Evolutionary conservation across 1,284 basidiomycete species (phyloP).

Genomic region (Pyrrhoderma noxium): DNA sequence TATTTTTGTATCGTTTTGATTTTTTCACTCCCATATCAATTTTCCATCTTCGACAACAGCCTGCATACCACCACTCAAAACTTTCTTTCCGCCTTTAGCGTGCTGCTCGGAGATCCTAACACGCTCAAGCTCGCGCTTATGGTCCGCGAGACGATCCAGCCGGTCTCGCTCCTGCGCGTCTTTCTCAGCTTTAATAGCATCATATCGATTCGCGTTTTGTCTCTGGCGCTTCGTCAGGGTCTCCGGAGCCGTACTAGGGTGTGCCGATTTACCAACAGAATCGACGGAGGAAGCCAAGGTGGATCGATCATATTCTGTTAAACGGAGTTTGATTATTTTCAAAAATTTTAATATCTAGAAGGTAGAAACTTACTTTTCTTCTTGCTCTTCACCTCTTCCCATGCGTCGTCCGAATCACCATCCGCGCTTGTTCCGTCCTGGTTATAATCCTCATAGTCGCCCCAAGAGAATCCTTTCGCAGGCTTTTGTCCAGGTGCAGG

Average conservation of each 20-base stretch:
- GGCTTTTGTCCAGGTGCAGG: constrained; percentile 49
- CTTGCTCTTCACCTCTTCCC: constrained; percentile 65
- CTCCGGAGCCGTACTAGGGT: constrained; percentile 31
- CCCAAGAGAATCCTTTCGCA: constrained; percentile 62
- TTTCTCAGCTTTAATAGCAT: constrained; percentile 50
- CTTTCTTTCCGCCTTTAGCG: constrained; percentile 25
- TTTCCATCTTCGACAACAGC: constrained; percentile 43
- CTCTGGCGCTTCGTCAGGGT: constrained; percentile 57
- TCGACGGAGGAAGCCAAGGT: constrained; percentile 10
- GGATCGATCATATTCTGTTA: constrained; percentile 16
- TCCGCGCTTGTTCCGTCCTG: constrained; percentile 51
- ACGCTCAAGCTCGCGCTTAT: constrained; percentile 54
- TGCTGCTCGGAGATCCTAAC: constrained; percentile 46
- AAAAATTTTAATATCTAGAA: not conserved
- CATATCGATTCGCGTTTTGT: constrained; percentile 56
- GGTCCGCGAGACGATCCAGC: constrained; percentile 43
- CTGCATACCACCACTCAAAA: constrained; percentile 47
- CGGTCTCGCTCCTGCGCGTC: constrained; percentile 48
- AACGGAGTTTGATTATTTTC: not conserved
- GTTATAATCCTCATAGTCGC: constrained; percentile 62
- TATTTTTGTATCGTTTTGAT: too few relatives aligned
- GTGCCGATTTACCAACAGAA: constrained; percentile 13
- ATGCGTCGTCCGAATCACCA: constrained; percentile 50
- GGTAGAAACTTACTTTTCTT: constrained; percentile 32
- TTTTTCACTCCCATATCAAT: constrained; percentile 42